A percentile compares a stretch with the other conserved stretches of the same genome.
Evolutionary conservation across 2,329 filamentous ascomycete species (phyloP).

Genomic region (Cyphellophora attinorum): DNA sequence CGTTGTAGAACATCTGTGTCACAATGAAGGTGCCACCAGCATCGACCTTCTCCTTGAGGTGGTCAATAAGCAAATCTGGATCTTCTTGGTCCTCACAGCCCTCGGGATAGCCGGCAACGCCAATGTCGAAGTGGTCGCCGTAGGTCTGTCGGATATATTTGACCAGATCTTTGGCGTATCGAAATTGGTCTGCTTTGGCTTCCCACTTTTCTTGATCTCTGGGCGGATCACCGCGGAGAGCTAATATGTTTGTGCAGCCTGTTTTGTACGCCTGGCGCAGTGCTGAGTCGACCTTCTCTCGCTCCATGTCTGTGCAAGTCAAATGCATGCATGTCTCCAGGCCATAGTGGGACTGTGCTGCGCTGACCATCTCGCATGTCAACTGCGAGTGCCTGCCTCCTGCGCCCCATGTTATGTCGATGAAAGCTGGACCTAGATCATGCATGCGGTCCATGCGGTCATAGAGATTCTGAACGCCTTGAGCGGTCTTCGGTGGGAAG

Average conservation of each 20-base stretch:
- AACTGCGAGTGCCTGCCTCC: conserved; percentile 83
- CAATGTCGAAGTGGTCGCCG: conserved; percentile 90
- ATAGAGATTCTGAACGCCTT: conserved; percentile 96
- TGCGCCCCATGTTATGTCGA: conserved; percentile 97
- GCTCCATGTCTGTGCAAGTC: conserved; percentile 96
- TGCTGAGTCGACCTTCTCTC: conserved; percentile 81
- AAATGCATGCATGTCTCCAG: conserved; percentile 98
- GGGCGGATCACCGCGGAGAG: conserved; percentile 84
- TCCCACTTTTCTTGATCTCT: conserved; percentile 91
- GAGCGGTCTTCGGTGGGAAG: conserved; percentile 86
- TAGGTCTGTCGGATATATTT: conserved; percentile 71
- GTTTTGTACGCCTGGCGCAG: conserved; percentile 82
- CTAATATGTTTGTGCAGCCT: conserved; percentile 94
- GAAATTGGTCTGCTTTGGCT: conserved; percentile 75
- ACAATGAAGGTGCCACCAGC: conserved; percentile 89
- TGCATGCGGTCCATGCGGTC: conserved; percentile 99
- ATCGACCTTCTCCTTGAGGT: conserved; percentile 95
- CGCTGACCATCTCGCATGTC: conserved; percentile 94
- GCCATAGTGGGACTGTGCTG: conserved; percentile 89
- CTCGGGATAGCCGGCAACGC: conserved; percentile 92
- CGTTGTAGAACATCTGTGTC: conserved; percentile 99
- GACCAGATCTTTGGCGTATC: conserved; percentile 85
- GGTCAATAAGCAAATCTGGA: conserved; percentile 73
- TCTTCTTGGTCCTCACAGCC: conserved; percentile 89
- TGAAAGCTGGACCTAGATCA: conserved; percentile 83